Evolutionary conservation across 805 yeast genomes (phyloP).

Genomic region (Nakazawaea siamensis): DNA sequence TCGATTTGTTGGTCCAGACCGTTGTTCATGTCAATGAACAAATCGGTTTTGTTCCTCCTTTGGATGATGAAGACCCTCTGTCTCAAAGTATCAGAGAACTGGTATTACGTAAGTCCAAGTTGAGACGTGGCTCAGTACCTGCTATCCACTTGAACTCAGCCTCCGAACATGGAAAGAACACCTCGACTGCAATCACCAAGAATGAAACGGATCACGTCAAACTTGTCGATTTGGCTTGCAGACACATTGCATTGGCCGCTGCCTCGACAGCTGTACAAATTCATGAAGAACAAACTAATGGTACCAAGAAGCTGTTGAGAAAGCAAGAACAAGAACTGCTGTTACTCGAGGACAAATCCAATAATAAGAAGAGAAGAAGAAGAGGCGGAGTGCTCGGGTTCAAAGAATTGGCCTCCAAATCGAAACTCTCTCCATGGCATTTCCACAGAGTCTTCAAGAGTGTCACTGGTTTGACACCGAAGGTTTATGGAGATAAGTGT

Average conservation of each 20-base stretch:
- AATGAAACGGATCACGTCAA: slow-evolving; percentile 64
- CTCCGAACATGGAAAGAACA: slow-evolving; percentile 2
- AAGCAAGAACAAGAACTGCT: slow-evolving; percentile 12
- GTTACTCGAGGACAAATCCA: slow-evolving; percentile 12
- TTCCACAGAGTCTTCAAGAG: slow-evolving; percentile 85
- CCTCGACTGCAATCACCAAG: slow-evolving; percentile 29
- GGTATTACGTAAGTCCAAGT: slow-evolving; percentile 6
- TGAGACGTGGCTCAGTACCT: slow-evolving; percentile 8
- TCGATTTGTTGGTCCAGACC: slow-evolving; percentile 35
- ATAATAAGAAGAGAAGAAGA: slow-evolving; percentile 40
- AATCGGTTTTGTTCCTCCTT: slow-evolving; percentile 51
- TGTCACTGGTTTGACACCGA: slow-evolving; percentile 81
- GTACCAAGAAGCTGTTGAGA: slow-evolving; percentile 12
- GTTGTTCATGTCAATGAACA: slow-evolving; percentile 46
- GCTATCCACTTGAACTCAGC: slow-evolving; percentile 10
- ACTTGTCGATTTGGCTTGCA: slow-evolving; percentile 69
- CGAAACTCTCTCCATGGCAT: slow-evolving; percentile 85
- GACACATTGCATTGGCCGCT: slow-evolving; percentile 78
- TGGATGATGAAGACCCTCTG: slow-evolving; percentile 36
- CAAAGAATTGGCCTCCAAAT: slow-evolving; percentile 80
- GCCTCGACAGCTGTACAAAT: slow-evolving; percentile 28
- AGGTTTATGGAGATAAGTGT: slow-evolving; percentile 82
- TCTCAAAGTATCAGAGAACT: slow-evolving; percentile 20
- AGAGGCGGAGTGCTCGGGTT: slow-evolving; percentile 78
- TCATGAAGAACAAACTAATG: slow-evolving; percentile 9